Evolutionary conservation across 768 basidiomycete genomes (phyloP), one percentile per base, ranked within the genome.

Genomic region (Boletus rubescentipes): DNA sequence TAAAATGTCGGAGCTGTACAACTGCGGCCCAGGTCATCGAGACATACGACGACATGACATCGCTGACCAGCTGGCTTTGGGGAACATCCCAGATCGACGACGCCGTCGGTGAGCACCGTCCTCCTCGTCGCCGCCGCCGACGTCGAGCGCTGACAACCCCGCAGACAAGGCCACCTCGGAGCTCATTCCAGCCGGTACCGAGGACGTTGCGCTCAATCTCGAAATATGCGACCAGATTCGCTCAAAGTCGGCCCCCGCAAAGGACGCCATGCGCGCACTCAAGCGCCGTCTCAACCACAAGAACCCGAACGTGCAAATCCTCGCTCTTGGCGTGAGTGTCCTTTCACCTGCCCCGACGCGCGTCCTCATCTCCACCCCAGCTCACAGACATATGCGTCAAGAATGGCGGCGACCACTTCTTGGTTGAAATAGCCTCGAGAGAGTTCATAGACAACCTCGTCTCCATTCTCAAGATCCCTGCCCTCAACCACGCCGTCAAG

Each of bases 151-250:
- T 70, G 89, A 41, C 54, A 16, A 32, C 9, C 12, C 31, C 4
- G 14, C 73, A 96, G 93, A 94, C 77, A 93, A 91, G 74, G 91
- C 91, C n/a, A 97, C 94, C 15, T 93, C 93, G 4, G 92, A 94
- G 70, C 78, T 93, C 23, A 73, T 93, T 49, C 91, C 93, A 36
- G 79, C 84, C 43, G 89, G 89, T 26, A 75, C 84, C 48, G 92
- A 95, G 68, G 93, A 98, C 71, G 93, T 98, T 36, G 92, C 93
- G 9, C 79, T 93, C 59, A 89, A 89, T 64, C 89, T 99, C 54
- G 93, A 98, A 69, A 92, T 98, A 77, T 93, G 93, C 60, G 97
- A 99, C 73, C 89, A 95, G 72, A 94, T 99, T 68, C 85, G 94
- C 49, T 92, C 92, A 7, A 95, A 96, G 76, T 83, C 89, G 38